Percentiles rank a stretch among this genome's conserved stretches.
Evolutionary conservation across 352 stramenopile species (phyloP).

Genomic region (Globisporangium radiosum): DNA sequence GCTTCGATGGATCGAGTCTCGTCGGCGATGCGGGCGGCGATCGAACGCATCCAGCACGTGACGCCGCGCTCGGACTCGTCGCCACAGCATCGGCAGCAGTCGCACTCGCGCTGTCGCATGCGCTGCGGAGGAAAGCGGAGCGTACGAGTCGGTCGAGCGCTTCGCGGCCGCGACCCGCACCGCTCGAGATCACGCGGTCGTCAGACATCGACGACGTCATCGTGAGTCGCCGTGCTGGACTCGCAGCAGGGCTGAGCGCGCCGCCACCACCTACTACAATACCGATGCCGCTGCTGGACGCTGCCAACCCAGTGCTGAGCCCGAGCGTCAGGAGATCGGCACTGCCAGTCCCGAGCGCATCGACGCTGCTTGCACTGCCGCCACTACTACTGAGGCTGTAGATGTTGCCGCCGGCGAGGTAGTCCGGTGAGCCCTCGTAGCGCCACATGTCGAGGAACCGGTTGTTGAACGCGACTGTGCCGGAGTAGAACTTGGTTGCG

Average conservation of each 20-base stretch:
- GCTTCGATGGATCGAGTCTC: too few species aligned
- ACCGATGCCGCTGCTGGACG: background rate
- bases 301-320: background rate
- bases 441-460: conserved; percentile 80
- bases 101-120: conserved; percentile 2
- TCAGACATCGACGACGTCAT: conserved; percentile 34
- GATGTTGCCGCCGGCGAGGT: conserved; percentile 30
- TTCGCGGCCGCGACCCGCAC: conserved; percentile 43
- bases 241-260: conserved; percentile 1
- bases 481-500: conserved; percentile 63
- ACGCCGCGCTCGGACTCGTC: background rate
- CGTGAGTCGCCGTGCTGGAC: conserved; percentile 10
- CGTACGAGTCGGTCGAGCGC: conserved; percentile 47
- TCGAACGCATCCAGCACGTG: too few species aligned
- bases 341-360: conserved; percentile 3
- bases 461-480: conserved; percentile 71
- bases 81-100: background rate
- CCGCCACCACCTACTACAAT: background rate
- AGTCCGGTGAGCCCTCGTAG: conserved; percentile 72
- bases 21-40: too few species aligned
- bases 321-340: background rate
- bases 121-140: conserved; percentile 33
- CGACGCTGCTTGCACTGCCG: conserved; percentile 3
- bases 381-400: conserved; percentile 14
- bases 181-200: conserved; percentile 31